phyloP scores from a whole-genome alignment of 1,139 yeast species.

The Hemisphaericaspora xylofermentans region DNA sequence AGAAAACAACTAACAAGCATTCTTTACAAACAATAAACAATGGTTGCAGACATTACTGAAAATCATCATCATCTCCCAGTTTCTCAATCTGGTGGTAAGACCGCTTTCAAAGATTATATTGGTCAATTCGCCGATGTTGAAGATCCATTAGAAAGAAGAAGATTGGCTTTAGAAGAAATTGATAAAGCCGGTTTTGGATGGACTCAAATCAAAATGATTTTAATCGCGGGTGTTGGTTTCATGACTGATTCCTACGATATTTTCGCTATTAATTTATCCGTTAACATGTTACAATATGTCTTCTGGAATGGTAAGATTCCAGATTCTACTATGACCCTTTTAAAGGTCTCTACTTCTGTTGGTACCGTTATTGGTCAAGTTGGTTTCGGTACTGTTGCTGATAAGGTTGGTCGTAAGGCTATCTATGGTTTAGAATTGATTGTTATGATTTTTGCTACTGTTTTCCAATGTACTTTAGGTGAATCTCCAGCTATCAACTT shows the following conservation, averaged over 20 bases:
- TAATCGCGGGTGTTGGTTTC: constrained; percentile 94
- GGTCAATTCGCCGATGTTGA: constrained; percentile 82
- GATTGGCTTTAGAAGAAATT: constrained; percentile 84
- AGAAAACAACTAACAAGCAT: background rate
- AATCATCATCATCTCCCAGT: constrained; percentile 7
- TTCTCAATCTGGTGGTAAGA: constrained; percentile 63
- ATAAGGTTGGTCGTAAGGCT: constrained; percentile 81
- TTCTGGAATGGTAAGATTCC: constrained; percentile 68
- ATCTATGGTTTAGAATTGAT: constrained; percentile 85
- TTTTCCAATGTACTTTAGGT: constrained; percentile 73
- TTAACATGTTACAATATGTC: constrained; percentile 71
- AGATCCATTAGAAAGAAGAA: constrained; percentile 87
- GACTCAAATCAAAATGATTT: constrained; percentile 84
- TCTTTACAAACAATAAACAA: background rate
- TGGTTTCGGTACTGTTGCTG: constrained; percentile 83
- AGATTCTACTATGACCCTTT: constrained; percentile 64
- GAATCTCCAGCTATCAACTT: constrained; percentile 67
- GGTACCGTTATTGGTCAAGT: constrained; percentile 95
- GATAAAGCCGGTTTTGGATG: constrained; percentile 84
- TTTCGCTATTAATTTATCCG: constrained; percentile 81
- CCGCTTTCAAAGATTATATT: constrained; percentile 84
- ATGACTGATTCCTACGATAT: constrained; percentile 90
- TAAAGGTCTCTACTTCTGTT: constrained; percentile 86
- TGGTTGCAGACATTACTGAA: constrained; percentile 6
- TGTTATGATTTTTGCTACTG: constrained; percentile 77